Conservation (phyloP, 768 basidiomycete species). For the Hericium alpestre region DNA sequence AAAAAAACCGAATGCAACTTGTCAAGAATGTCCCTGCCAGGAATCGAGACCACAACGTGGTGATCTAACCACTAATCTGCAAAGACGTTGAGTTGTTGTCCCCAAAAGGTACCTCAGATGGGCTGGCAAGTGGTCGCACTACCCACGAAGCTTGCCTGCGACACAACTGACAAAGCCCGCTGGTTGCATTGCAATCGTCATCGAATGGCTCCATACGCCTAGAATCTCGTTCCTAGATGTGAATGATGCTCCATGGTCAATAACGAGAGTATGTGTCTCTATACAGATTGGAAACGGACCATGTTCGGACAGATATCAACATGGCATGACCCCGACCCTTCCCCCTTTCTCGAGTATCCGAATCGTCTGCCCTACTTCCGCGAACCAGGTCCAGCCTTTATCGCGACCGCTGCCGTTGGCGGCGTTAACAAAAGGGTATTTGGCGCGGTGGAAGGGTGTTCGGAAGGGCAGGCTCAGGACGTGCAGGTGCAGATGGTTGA, state of each 20-base stretch:
- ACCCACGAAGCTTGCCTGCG: no score
- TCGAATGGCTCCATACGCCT: no score
- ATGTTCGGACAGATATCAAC: not conserved
- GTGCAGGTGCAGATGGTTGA: conserved; percentile 68
- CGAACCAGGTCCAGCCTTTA: conserved; percentile 72
- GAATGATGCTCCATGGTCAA: not conserved
- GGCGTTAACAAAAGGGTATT: conserved; percentile 38
- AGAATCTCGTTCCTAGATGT: no score
- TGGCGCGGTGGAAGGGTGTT: conserved; percentile 24
- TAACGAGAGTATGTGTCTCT: not conserved
- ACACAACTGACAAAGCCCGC: not conserved
- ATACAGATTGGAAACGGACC: not conserved
- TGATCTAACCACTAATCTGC: no score
- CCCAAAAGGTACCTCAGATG: no score
- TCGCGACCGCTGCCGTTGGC: conserved; percentile 24
- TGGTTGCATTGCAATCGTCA: not conserved
- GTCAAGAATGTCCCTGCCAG: no score
- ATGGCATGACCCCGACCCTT: conserved; percentile 21
- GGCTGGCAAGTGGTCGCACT: no score
- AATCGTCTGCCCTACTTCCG: conserved; percentile 48
- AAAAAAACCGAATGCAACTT: no score
- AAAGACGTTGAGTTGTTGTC: no score
- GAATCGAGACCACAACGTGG: no score
- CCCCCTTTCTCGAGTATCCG: conserved; percentile 47
- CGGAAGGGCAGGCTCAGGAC: conserved; percentile 60